Conservation (phyloP, 768 basidiomycete genomes). For the Boletus huronensis region DNA sequence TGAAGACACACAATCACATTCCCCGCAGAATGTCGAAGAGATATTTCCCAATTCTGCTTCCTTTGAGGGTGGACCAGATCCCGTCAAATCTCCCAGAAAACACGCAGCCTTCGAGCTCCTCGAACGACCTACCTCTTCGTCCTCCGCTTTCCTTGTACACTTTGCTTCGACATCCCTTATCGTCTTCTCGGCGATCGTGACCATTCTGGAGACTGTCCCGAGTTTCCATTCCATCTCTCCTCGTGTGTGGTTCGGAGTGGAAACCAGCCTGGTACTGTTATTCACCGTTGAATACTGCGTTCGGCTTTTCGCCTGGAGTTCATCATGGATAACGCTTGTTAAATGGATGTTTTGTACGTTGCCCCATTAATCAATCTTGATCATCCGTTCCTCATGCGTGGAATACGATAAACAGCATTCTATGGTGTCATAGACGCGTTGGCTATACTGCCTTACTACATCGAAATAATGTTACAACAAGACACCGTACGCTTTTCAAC, state of each 20-base stretch:
- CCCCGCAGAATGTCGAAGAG: constrained; percentile 37
- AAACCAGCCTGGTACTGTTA: constrained; percentile 77
- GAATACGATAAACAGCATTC: constrained; percentile 47
- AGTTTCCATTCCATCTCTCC: constrained; percentile 66
- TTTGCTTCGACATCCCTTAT: constrained; percentile 69
- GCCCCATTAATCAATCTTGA: neutral
- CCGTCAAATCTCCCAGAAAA: constrained; percentile 49
- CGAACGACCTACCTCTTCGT: constrained; percentile 75
- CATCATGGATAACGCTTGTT: constrained; percentile 54
- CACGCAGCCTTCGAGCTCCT: constrained; percentile 65
- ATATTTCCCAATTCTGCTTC: constrained; percentile 37
- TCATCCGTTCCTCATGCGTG: neutral
- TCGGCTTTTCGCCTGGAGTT: constrained; percentile 73
- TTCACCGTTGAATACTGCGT: constrained; percentile 85
- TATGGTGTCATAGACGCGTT: constrained; percentile 84
- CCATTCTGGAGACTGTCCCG: constrained; percentile 77
- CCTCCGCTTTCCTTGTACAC: constrained; percentile 74
- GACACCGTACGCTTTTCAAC: constrained; percentile 63
- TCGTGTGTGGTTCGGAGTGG: constrained; percentile 81
- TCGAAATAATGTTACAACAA: constrained; percentile 78
- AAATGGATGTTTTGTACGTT: constrained; percentile 68
- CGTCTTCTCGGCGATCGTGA: constrained; percentile 68
- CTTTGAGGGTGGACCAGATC: constrained; percentile 32
- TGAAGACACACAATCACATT: constrained; percentile 36
- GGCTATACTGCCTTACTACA: constrained; percentile 85